These are phyloP conservation scores for Salix dunnii DNA, from an alignment of 345 rosid species.

Conservation along the genomic window DNA sequence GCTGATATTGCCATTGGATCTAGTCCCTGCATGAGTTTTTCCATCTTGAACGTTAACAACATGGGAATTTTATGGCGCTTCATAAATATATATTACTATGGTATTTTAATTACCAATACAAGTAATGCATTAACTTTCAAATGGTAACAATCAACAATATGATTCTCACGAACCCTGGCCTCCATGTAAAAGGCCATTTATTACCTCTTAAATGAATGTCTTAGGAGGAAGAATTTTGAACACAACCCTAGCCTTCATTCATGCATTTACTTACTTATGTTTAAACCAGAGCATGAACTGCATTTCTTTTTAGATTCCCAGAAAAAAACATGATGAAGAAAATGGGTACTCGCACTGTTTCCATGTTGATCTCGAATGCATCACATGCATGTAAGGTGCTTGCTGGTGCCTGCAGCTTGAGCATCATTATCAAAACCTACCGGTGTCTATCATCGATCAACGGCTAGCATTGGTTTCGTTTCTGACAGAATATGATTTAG, in stretches of 20 bases:
- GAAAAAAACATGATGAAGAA: not conserved
- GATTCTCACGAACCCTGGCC: not conserved
- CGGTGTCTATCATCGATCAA: not conserved
- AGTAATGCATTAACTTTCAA: not conserved
- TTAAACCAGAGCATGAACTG: not conserved
- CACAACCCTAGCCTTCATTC: not conserved
- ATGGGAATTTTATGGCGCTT: not conserved
- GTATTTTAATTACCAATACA: not conserved
- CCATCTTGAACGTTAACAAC: constrained; percentile 7
- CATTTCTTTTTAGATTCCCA: not conserved
- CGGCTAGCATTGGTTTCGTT: not conserved
- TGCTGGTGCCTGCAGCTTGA: not conserved
- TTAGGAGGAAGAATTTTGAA: not conserved
- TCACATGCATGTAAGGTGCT: not conserved
- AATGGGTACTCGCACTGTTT: not conserved
- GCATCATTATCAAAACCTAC: not conserved
- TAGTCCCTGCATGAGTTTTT: constrained; percentile 55
- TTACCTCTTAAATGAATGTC: not conserved
- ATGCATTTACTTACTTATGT: not conserved
- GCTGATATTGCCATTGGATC: constrained; percentile 86
- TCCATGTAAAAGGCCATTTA: not conserved
- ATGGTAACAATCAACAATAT: not conserved
- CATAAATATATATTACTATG: too few relatives aligned
- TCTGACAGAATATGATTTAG: not conserved
- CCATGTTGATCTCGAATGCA: not conserved